Base-by-base conservation (phyloP, 495 filamentous ascomycete genomes). In the Aspergillus biplanus region DNA sequence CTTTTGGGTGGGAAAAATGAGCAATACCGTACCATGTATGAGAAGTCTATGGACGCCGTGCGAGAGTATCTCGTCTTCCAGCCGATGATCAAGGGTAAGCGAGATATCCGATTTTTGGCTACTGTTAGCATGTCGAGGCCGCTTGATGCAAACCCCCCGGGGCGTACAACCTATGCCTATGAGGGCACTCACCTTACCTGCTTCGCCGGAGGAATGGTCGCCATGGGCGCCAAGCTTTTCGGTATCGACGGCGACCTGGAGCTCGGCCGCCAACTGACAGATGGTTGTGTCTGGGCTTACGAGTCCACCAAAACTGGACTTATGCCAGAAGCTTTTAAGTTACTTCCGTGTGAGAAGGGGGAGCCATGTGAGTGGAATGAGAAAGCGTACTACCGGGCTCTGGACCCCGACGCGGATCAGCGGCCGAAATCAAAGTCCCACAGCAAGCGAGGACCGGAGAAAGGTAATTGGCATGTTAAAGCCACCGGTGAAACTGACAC, bases 271-370 rank as follows among this genome's bases (percentile, higher is more conserved):
- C 90, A 90, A 70, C 84, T 99, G 12, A 90, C 94, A 0, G 93
- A 96, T 61, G 96, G 94, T 21, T 99, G 95, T 71, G 90, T 95
- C 3, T 98, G 92, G 94, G 90, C 92, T 3, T 98, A 98, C 71
- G 87, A 92, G 66, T 82, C 83, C 16, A 92, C 90, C 12, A 80
- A 85, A 2, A 90, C 88, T 0, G 96, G 94, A 5, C 91, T 99
- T 65, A 97, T 97, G 93, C 93, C 95, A 1, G 95, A 99, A 73
- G 73, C 73, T 6, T 89, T 92, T 59, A 69, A 71, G 6, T 74
- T 89, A 0, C 66, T 93, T 31, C 84, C 87, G 3, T 99, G 95
- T 70, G 78, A 83, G n/a, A 81, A 88, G 59, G 71, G 69, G 5
- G 72, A 83, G 33, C 74, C 85, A 18, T 99, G 95, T 70, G 75